Base-by-base conservation (phyloP, 208 protist species). In the Trypanosoma vivax region DNA sequence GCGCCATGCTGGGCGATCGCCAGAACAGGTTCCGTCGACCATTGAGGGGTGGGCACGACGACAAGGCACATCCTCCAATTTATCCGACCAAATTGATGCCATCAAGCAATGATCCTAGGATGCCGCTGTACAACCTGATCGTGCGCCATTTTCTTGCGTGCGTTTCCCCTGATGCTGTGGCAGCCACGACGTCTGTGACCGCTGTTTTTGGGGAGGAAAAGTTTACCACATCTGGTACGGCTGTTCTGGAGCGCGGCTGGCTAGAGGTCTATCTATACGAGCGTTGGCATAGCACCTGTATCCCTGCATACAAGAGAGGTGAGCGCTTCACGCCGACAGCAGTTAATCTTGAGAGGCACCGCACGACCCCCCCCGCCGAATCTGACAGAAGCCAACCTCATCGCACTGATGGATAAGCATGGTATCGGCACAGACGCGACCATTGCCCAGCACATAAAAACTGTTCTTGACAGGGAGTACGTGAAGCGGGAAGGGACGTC, bases 1-100 rank as follows among this genome's bases (percentile, higher is more conserved):
- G 21, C 6, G 77, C 66, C 9, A 88, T 95, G 73, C 23, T 89
- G n/a, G 31, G 33, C 5, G 56, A 81, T 42, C 47, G 61, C 14
- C 33, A 33, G n/a, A 40, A 38, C 2, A 73, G 80, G 41, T 99
- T 98, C 53, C 55, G 74, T n/a, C 43, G 63, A 11, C 98, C 98
- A 23, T 79, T 92, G n/a, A 57, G 76, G 0, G 98, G 98, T 18
- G 85, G 79, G 0, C 70, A 97, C 41, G 79, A 99, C 67, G 98
- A 99, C 73, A 85, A 98, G 39, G 96, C 98, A 0, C 98, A 99
- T 81, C 97, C 98, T 23, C 97, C 98, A 9, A 99, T 99, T 38
- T 96, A 99, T 66, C 98, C 98, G 3, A 92, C 79, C 2, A 97
- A 97, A 50, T 18, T 47, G 43, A 66, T 94, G 23, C 47, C 46